These are phyloP conservation scores for Colletotrichum sp. DNA, from an alignment of 2,329 filamentous ascomycete genomes.

Conservation along the genomic window DNA sequence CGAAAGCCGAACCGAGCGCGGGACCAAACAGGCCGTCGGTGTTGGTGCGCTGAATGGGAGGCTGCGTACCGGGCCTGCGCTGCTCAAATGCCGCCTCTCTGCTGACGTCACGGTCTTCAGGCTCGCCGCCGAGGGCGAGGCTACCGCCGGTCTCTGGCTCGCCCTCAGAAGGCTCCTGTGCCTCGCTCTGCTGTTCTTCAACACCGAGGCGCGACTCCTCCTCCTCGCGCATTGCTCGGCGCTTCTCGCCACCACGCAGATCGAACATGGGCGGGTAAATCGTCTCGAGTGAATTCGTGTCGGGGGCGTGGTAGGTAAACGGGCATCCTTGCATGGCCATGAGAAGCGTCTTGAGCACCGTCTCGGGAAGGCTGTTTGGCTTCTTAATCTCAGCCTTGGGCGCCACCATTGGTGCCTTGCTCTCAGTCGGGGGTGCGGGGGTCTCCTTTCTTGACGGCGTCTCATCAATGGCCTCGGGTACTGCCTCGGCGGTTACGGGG, in stretches of 20 bases:
- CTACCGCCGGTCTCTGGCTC: slow-evolving; percentile 83
- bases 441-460: slow-evolving; percentile 36
- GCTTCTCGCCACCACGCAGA: slow-evolving; percentile 79
- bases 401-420: background rate
- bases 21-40: slow-evolving; percentile 61
- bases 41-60: slow-evolving; percentile 73
- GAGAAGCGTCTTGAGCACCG: slow-evolving; percentile 39
- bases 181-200: slow-evolving; percentile 54
- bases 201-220: slow-evolving; percentile 58
- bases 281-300: slow-evolving; percentile 25
- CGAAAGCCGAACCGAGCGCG: slow-evolving; percentile 53
- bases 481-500: slow-evolving; percentile 57
- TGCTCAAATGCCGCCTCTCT: slow-evolving; percentile 59
- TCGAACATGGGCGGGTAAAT: slow-evolving; percentile 79
- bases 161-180: slow-evolving; percentile 65
- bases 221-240: slow-evolving; percentile 78
- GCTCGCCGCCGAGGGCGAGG: slow-evolving; percentile 88
- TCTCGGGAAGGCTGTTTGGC: slow-evolving; percentile 19
- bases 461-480: slow-evolving; percentile 48
- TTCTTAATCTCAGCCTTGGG: background rate
- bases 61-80: slow-evolving; percentile 73
- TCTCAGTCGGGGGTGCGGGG: slow-evolving; percentile 18
- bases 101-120: slow-evolving; percentile 74
- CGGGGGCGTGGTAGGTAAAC: slow-evolving; percentile 28
- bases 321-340: slow-evolving; percentile 41